phyloP scores from a whole-genome alignment of 1,284 basidiomycete species.

The Apiotrichum brassicae region DNA sequence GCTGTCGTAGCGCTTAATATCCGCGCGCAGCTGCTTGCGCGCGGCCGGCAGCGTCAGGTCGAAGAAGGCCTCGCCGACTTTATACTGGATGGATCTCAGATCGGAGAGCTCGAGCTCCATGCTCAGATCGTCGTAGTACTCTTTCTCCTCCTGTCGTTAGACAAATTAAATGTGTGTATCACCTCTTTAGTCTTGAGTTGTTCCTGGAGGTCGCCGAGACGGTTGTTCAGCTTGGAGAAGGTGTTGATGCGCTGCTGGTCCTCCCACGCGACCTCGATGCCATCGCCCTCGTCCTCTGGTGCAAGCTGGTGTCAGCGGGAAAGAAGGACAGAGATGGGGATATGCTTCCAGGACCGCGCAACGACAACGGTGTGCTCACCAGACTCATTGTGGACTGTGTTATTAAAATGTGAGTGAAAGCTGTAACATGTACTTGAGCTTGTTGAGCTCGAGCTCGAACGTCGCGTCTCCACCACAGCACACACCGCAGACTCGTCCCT shows the following conservation, averaged over 20 bases:
- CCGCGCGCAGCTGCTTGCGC: constrained; percentile 64
- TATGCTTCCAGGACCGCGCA: no score
- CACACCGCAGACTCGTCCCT: no score
- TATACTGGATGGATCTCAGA: constrained; percentile 77
- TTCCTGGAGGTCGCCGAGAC: constrained; percentile 65
- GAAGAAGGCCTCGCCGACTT: constrained; percentile 82
- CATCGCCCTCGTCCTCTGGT: constrained; percentile 60
- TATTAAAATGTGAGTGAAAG: background rate
- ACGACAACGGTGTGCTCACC: constrained; percentile 20
- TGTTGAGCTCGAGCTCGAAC: no score
- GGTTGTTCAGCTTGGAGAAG: constrained; percentile 85
- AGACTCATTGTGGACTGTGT: constrained; percentile 28
- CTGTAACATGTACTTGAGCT: no score
- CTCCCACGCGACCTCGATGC: constrained; percentile 86
- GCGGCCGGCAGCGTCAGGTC: constrained; percentile 68
- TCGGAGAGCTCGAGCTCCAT: constrained; percentile 85
- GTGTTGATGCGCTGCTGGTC: constrained; percentile 90
- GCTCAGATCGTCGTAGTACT: constrained; percentile 79
- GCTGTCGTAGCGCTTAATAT: constrained; percentile 57
- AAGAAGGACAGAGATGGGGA: background rate
- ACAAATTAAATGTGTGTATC: constrained; percentile 48
- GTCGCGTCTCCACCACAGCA: no score
- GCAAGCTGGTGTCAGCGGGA: background rate
- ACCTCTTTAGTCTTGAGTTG: constrained; percentile 68
- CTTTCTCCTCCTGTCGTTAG: constrained; percentile 70